Evolutionary conservation across 2,329 filamentous ascomycete species (phyloP), one percentile per base, ranked within the genome.

Genomic region (Penicillium sp.): DNA sequence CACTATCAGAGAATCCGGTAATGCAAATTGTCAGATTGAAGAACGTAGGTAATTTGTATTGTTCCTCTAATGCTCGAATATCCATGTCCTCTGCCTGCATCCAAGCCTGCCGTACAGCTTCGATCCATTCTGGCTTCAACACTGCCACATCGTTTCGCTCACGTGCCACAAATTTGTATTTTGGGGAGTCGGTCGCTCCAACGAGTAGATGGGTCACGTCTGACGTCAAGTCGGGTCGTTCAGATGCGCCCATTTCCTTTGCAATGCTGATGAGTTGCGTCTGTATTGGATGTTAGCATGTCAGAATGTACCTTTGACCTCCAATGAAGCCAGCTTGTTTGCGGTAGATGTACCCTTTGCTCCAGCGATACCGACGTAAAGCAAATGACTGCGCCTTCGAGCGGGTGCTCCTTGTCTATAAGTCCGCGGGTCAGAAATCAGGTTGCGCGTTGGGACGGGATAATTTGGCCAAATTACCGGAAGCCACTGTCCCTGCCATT

Each of bases 141-240:
- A 91, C 86, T 68, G 85, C 85, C 65, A 99, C 86, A 66, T 99
- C 94, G 44, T 87, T 85, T 47, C 94, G 84, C 70, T 93, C 88
- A 67, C 87, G 89, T 49, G 93, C 94, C 65, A 97, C 93, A 78
- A 95, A 96, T 71, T 86, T 88, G 74, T 99, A 99, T 73, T 99
- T 99, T 45, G 88, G 85, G 0, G 93, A 97, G 69, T 93, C 84
- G 65, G 90, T 88, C 65, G 89, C 86, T 70, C 92, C 94, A 56
- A 96, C 90, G 58, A 99, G 83, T 43, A 99, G 85, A 76, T 99
- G 94, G 5, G 94, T 97, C 44, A 95, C 90, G 70, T 96, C 90
- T 51, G 89, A 89, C n/a, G 92, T 97, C 42, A 99, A 84, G 71
- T 99, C 92, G 71, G 91, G 88, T 65, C 89, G 91, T 79, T 95